A percentile compares a stretch with the other conserved stretches of the same genome.
Evolutionary conservation across 139 green algal genomes (phyloP).

Genomic region (Chlorella sp.): DNA sequence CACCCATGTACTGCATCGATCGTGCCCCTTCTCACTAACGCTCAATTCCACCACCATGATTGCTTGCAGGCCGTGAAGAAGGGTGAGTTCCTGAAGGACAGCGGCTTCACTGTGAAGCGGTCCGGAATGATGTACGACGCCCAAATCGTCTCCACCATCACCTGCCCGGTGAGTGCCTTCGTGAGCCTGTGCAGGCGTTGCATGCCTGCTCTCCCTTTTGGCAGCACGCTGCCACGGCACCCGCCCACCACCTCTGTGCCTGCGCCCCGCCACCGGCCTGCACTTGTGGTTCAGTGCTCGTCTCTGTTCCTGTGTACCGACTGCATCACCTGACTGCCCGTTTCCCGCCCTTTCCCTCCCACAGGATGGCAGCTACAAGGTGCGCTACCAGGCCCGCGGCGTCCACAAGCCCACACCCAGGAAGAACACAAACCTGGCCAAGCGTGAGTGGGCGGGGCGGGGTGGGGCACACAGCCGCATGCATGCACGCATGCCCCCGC

Average conservation of each 20-base stretch:
- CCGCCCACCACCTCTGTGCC: neutral
- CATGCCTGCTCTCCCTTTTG: too few relatives aligned
- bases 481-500: neutral
- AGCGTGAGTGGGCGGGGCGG: too few relatives aligned
- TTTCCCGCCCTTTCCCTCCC: neutral
- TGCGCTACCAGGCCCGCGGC: too few relatives aligned
- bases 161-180: neutral
- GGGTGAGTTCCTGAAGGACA: neutral
- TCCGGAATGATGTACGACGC: neutral
- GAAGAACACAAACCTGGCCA: too few relatives aligned
- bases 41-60: neutral
- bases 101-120: neutral
- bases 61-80: neutral
- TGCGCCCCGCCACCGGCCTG: neutral
- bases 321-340: neutral
- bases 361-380: neutral
- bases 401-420: too few relatives aligned
- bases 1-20: neutral
- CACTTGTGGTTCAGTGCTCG: too few relatives aligned
- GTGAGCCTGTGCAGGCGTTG: too few relatives aligned
- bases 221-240: too few relatives aligned
- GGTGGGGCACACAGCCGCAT: neutral
- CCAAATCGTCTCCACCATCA: neutral
- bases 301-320: neutral
- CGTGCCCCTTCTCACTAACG: neutral